Conservation (phyloP, 495 filamentous ascomycete species). For the Penicillium subrubescens region DNA sequence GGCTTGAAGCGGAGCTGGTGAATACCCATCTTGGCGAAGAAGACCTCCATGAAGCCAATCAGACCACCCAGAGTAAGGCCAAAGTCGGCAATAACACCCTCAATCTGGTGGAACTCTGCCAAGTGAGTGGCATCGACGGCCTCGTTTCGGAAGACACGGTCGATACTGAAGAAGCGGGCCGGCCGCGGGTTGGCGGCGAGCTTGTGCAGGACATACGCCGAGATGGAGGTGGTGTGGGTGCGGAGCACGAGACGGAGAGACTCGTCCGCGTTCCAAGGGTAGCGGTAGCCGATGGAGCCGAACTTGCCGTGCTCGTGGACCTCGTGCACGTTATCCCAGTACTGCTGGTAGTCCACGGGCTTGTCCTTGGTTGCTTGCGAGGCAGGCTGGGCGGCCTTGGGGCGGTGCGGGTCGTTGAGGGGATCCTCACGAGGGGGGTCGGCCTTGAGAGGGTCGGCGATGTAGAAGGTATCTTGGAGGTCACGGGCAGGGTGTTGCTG, state of each 20-base stretch:
- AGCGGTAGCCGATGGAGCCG: conserved; percentile 92
- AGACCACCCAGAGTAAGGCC: conserved; percentile 86
- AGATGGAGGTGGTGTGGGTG: conserved; percentile 93
- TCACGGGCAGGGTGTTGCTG: conserved; percentile 98
- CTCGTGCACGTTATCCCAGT: conserved; percentile 81
- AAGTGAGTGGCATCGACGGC: conserved; percentile 95
- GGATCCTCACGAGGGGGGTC: conserved; percentile 77
- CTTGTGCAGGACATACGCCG: conserved; percentile 84
- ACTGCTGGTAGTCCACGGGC: conserved; percentile 72
- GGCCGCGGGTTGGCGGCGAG: conserved; percentile 79
- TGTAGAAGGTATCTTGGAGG: conserved; percentile 97
- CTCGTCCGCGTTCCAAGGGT: conserved; percentile 90
- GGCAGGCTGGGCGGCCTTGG: conserved; percentile 35
- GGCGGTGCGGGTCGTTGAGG: conserved; percentile 40
- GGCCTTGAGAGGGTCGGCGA: conserved; percentile 80
- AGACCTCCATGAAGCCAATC: conserved; percentile 95
- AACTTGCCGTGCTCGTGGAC: conserved; percentile 88
- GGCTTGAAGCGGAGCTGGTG: conserved; percentile 89
- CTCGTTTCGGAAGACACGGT: conserved; percentile 95
- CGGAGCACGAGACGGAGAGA: conserved; percentile 85
- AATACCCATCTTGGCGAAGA: conserved; percentile 95
- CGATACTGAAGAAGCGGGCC: conserved; percentile 94
- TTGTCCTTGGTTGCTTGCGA: conserved; percentile 40
- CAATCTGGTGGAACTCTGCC: conserved; percentile 97
- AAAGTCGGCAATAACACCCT: conserved; percentile 97